Evolutionary conservation across 768 basidiomycete genomes (phyloP).

Genomic region (Artomyces pyxidatus): DNA sequence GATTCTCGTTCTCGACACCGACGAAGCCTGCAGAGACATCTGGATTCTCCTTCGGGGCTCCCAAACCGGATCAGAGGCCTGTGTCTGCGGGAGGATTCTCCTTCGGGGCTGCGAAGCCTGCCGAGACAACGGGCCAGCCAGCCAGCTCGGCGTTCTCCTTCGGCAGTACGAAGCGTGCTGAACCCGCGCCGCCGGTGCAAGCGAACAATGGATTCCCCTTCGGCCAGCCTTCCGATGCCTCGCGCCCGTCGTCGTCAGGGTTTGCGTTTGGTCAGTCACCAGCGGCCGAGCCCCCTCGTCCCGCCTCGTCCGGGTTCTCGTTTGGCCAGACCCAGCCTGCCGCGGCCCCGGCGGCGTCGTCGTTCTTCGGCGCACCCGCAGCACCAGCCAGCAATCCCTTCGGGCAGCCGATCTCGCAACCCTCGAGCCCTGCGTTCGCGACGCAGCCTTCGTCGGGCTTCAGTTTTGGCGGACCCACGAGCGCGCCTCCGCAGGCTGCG

Average conservation of each 20-base stretch:
- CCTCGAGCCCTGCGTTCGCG: constrained; percentile 14
- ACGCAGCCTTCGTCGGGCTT: constrained; percentile 15
- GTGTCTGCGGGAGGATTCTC: constrained; percentile 24
- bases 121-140: not conserved
- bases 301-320: constrained; percentile 31
- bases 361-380: constrained; percentile 22
- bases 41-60: not conserved
- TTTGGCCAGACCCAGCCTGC: constrained; percentile 33
- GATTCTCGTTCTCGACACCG: constrained; percentile 41
- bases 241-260: constrained; percentile 22
- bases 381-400: constrained; percentile 16
- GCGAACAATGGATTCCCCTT: constrained; percentile 8
- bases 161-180: constrained; percentile 6
- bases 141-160: constrained; percentile 17
- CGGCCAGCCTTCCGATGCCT: constrained; percentile 25
- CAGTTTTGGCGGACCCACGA: constrained; percentile 22
- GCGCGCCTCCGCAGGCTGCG: constrained; percentile 23
- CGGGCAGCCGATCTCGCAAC: constrained; percentile 18
- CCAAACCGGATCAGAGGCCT: constrained; percentile 16
- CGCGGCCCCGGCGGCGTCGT: constrained; percentile 7
- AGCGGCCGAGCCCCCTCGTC: constrained; percentile 25
- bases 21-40: constrained; percentile 20
- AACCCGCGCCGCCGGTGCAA: constrained; percentile 6
- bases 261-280: constrained; percentile 18
- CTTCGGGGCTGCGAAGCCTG: not conserved